These are phyloP conservation scores for Salix suchowensis DNA, from an alignment of 345 rosid species.

Conservation along the genomic window DNA sequence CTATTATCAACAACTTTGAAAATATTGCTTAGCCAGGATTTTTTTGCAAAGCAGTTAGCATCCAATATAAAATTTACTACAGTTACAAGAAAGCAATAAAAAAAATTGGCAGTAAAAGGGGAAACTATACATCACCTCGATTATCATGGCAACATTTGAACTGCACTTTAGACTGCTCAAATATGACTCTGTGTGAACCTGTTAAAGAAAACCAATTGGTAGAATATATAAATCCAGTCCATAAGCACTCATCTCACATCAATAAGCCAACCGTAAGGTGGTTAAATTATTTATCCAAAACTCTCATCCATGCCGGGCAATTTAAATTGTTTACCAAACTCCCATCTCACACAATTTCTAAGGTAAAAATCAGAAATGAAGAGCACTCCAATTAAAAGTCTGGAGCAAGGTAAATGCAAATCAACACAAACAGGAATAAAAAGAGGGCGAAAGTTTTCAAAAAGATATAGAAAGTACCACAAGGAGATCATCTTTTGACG, in stretches of 20 bases:
- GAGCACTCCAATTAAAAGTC: too few species aligned
- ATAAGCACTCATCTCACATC: neutral
- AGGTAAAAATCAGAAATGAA: too few species aligned
- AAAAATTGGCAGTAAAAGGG: neutral
- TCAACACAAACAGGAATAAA: neutral
- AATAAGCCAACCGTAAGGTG: neutral
- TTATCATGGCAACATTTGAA: constrained; percentile 61
- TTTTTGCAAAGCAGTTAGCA: too few species aligned
- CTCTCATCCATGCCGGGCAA: too few species aligned
- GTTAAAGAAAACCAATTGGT: constrained; percentile 11
- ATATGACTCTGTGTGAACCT: constrained; percentile 82
- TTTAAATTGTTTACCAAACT: too few species aligned
- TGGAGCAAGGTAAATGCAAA: too few species aligned
- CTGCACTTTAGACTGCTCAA: constrained; percentile 76
- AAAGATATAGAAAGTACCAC: constrained; percentile 48
- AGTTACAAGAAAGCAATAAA: neutral
- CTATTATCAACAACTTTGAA: too few species aligned
- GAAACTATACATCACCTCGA: constrained; percentile 50
- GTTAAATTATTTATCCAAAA: too few species aligned
- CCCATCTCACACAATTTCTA: too few species aligned
- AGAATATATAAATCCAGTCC: neutral
- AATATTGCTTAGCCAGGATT: too few species aligned
- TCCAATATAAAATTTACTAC: neutral
- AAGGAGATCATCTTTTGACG: constrained; percentile 73
- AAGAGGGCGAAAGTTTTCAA: neutral